These are phyloP conservation scores for Lasiodiplodia citricola DNA, from an alignment of 2,329 filamentous ascomycete species.

Conservation along the genomic window DNA sequence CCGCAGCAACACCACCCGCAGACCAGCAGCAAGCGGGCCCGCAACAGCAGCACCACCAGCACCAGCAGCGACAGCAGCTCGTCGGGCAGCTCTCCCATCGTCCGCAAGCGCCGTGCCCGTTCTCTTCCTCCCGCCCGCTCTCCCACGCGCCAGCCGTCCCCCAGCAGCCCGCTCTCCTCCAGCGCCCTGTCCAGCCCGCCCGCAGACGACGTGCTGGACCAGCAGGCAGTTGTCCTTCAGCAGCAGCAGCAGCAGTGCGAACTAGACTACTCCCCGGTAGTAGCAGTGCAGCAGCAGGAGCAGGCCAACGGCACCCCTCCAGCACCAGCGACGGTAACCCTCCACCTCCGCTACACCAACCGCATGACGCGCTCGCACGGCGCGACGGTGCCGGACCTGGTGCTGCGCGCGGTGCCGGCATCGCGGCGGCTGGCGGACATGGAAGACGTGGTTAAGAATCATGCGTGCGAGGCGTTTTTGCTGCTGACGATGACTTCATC, in stretches of 20 bases:
- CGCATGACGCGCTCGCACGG: neutral
- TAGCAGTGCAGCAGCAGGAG: neutral
- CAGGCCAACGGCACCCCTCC: neutral
- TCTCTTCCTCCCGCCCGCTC: neutral
- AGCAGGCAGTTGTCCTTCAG: neutral
- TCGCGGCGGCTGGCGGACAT: neutral
- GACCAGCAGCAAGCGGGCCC: neutral
- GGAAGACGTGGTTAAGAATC: neutral
- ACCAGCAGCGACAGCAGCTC: neutral
- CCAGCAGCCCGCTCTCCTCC: no score
- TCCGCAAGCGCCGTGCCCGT: neutral
- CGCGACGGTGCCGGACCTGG: neutral
- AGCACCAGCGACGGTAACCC: neutral
- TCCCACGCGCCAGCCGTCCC: neutral
- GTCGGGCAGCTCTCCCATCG: neutral
- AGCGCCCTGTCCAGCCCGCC: neutral
- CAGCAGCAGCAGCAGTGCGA: neutral
- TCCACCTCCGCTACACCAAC: neutral
- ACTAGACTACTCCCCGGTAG: no score
- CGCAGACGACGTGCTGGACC: neutral
- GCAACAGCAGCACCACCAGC: neutral
- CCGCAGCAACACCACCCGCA: neutral
- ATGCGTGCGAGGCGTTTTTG: neutral
- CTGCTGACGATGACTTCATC: no score
- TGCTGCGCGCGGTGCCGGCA: neutral